phyloP scores from a whole-genome alignment of 495 filamentous ascomycete species.

The Xylaria scruposa region DNA sequence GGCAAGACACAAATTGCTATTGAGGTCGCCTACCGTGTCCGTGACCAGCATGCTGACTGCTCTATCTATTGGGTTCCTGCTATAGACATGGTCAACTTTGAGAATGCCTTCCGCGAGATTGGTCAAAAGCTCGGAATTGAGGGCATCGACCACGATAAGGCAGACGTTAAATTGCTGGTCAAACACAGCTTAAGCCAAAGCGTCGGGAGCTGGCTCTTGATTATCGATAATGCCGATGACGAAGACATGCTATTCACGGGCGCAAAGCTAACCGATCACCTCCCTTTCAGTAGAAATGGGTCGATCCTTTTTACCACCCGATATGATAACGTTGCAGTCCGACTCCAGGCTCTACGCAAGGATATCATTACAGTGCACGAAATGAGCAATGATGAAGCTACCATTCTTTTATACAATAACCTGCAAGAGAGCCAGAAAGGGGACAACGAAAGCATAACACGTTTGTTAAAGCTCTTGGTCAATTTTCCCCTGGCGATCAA shows the following conservation, averaged over 20 bases:
- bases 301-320: conserved; percentile 52
- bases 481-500: conserved; percentile 55
- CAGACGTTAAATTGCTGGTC: conserved; percentile 48
- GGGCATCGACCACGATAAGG: conserved; percentile 41
- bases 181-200: conserved; percentile 41
- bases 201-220: conserved; percentile 54
- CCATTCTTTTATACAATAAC: conserved; percentile 27
- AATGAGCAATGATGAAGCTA: conserved; percentile 42
- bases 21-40: conserved; percentile 53
- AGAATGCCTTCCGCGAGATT: conserved; percentile 52
- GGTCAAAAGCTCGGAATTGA: conserved; percentile 37
- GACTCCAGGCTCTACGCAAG: conserved; percentile 18
- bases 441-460: conserved; percentile 21
- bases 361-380: conserved; percentile 33
- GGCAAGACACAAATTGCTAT: conserved; percentile 65
- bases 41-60: conserved; percentile 41
- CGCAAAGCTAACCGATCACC: conserved; percentile 30
- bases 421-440: conserved; percentile 26
- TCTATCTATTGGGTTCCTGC: conserved; percentile 59
- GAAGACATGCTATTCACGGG: conserved; percentile 14
- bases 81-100: conserved; percentile 44
- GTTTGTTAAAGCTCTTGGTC: conserved; percentile 46
- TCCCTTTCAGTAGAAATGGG: conserved; percentile 47
- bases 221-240: conserved; percentile 62
- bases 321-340: conserved; percentile 36